phyloP scores from a whole-genome alignment of 495 filamentous ascomycete species.

The Daldinia loculata region DNA sequence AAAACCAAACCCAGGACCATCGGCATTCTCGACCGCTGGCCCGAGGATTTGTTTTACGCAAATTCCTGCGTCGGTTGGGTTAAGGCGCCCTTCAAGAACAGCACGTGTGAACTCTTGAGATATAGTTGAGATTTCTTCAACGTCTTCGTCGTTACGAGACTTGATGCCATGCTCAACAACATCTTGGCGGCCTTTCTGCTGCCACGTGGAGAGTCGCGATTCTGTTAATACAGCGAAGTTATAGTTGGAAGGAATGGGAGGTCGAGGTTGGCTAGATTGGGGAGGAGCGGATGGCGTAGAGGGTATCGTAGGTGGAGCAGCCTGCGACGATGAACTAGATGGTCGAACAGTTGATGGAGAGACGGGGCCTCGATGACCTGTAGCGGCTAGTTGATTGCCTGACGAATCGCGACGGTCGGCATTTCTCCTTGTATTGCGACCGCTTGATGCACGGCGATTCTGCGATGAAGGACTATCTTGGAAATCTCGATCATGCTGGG shows the following conservation, averaged over 20 bases:
- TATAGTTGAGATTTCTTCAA: conserved; percentile 69
- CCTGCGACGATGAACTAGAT: conserved; percentile 55
- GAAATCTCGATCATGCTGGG: conserved; percentile 60
- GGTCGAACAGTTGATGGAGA: conserved; percentile 54
- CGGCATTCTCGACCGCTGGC: conserved; percentile 56
- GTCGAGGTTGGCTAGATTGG: conserved; percentile 19
- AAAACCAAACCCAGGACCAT: conserved; percentile 55
- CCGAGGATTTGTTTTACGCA: conserved; percentile 79
- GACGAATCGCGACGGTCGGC: conserved; percentile 57
- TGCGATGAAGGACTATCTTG: conserved; percentile 45
- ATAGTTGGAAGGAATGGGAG: conserved; percentile 51
- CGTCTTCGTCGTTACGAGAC: conserved; percentile 70
- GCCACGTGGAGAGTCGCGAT: conserved; percentile 56
- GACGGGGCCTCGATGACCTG: conserved; percentile 44
- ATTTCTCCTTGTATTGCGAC: conserved; percentile 50
- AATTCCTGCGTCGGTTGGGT: conserved; percentile 71
- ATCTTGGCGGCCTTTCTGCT: conserved; percentile 59
- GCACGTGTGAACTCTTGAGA: conserved; percentile 87
- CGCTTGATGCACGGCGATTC: conserved; percentile 49
- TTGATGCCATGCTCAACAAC: conserved; percentile 60
- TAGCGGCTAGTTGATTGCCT: conserved; percentile 33
- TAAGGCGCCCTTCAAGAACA: conserved; percentile 71
- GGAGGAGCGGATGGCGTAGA: conserved; percentile 39
- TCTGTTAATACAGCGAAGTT: conserved; percentile 61
- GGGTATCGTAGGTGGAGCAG: conserved; percentile 39